Evolutionary conservation across 2,329 filamentous ascomycete species (phyloP), one percentile per base, ranked within the genome.

Genomic region (Sporothrix variecibatus): DNA sequence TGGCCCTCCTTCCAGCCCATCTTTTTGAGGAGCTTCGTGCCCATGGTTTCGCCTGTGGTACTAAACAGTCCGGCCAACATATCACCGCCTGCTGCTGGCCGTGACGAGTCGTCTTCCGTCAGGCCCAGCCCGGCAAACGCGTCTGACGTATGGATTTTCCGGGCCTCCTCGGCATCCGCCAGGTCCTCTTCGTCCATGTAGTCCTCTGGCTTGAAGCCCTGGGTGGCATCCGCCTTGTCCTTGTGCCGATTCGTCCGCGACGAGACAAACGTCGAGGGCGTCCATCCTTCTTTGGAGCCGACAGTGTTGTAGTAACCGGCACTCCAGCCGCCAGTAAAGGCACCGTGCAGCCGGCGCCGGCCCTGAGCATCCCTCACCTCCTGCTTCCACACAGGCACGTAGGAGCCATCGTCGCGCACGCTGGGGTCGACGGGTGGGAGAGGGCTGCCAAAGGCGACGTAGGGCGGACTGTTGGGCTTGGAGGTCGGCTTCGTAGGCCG

Each of bases 301-400:
- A 98, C 96, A 5, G 95, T 97, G 82, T 99, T 99, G 85, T 96
- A 98, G 84, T 98, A 95, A 92, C 96, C 96, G 85, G 96, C 96
- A 85, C 94, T 98, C 85, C 93, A 99, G 40, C 96, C 96, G 78
- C 96, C 96, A 0, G 94, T 98, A 80, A 99, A 99, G 76, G 96
- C 96, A 76, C 96, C 96, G 82, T 99, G 96, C 3, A 99, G 87
- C 72, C 96, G 90, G 83, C 97, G 95, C 78, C 95, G 88, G 20
- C 96, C 96, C 77, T 91, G 91, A 80, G 98, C 96, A 83, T 99
- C 96, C 75, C 92, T 93, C 81, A 97, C 95, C 81, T 98, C 95
- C 85, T 99, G 96, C 85, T 98, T 97, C 94, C 96, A 98, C n/a
- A 97, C 84, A 0, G 96, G 96, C 20, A 97, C 89, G 81, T 95